A percentile compares a stretch with the other conserved stretches of the same genome.
Conservation (phyloP, 1,139 yeast species). For the Pichia sp. region DNA sequence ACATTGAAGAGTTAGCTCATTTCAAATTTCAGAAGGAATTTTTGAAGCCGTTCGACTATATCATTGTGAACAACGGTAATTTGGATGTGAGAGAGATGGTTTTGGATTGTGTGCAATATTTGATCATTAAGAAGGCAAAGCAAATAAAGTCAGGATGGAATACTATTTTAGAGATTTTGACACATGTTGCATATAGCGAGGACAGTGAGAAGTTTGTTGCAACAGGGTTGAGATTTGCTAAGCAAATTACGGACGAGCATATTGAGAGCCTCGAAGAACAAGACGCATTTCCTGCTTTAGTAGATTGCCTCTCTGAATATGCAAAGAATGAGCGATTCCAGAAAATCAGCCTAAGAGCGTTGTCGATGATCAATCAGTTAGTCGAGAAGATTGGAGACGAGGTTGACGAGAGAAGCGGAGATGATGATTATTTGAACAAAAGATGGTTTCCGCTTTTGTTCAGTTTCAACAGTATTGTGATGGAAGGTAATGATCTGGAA, state of each 20-base stretch:
- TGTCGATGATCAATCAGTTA: constrained; percentile 67
- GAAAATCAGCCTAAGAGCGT: constrained; percentile 71
- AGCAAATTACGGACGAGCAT: constrained; percentile 58
- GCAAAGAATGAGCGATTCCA: constrained; percentile 85
- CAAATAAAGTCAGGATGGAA: constrained; percentile 93
- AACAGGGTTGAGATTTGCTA: constrained; percentile 61
- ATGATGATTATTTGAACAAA: constrained; percentile 41
- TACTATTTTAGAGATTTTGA: constrained; percentile 75
- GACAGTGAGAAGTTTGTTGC: constrained; percentile 53
- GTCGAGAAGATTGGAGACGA: constrained; percentile 53
- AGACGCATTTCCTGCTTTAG: constrained; percentile 70
- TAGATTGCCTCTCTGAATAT: constrained; percentile 71
- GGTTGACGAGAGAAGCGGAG: constrained; percentile 19
- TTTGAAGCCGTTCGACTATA: constrained; percentile 82
- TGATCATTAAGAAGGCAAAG: constrained; percentile 71
- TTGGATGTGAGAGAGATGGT: constrained; percentile 83
- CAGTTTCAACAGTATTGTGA: constrained; percentile 82
- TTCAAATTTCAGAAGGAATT: constrained; percentile 95
- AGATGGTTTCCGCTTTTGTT: constrained; percentile 80
- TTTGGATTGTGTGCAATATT: constrained; percentile 81
- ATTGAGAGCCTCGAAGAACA: constrained; percentile 63
- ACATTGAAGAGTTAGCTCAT: constrained; percentile 88
- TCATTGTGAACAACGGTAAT: constrained; percentile 63
- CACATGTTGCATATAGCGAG: constrained; percentile 53
- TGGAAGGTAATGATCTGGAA: constrained; percentile 92